Percentiles rank a stretch among this genome's conserved stretches.
phyloP scores from a whole-genome alignment of 1,284 basidiomycete genomes.

The Microstroma glucosiphilum region DNA sequence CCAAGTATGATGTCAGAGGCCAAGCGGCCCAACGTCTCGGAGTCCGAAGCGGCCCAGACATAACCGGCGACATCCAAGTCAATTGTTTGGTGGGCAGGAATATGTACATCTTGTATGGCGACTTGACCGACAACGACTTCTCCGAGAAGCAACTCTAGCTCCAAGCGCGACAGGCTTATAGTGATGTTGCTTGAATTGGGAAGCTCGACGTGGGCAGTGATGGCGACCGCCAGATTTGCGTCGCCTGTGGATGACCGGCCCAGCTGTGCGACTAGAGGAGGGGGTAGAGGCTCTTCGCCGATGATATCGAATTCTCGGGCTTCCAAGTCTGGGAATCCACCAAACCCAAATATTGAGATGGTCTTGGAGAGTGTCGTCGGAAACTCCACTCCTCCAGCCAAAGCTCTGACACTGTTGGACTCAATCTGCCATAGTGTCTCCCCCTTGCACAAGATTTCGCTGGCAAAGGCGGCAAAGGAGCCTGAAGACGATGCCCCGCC shows the following conservation, averaged over 20 bases:
- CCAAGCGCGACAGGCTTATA: constrained; percentile 8
- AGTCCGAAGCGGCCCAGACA: constrained; percentile 6
- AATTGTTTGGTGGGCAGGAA: too few species aligned
- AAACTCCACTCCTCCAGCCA: constrained; percentile 35
- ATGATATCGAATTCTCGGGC: constrained; percentile 28
- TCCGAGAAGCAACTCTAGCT: constrained; percentile 6
- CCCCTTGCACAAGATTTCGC: constrained; percentile 21
- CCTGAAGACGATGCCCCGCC: constrained; percentile 8
- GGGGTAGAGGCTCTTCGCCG: constrained; percentile 28
- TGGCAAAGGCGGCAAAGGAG: constrained; percentile 30
- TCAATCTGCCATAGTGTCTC: constrained; percentile 17
- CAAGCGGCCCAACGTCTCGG: constrained; percentile 11
- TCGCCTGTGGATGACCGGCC: not conserved
- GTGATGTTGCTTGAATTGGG: constrained; percentile 16
- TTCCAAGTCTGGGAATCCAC: constrained; percentile 25
- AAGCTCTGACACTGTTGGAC: constrained; percentile 20
- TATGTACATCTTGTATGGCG: not conserved
- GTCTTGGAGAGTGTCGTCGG: constrained; percentile 24
- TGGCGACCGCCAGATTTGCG: constrained; percentile 22
- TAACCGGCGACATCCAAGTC: constrained; percentile 8
- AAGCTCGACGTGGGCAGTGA: constrained; percentile 20
- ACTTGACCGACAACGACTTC: constrained; percentile 11
- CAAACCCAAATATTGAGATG: constrained; percentile 27
- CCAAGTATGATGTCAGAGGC: constrained; percentile 14
- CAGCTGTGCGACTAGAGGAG: constrained; percentile 19